Percentiles rank a stretch among this genome's conserved stretches.
phyloP scores from a whole-genome alignment of 2,329 filamentous ascomycete genomes.

The Grosmannia serpens region DNA sequence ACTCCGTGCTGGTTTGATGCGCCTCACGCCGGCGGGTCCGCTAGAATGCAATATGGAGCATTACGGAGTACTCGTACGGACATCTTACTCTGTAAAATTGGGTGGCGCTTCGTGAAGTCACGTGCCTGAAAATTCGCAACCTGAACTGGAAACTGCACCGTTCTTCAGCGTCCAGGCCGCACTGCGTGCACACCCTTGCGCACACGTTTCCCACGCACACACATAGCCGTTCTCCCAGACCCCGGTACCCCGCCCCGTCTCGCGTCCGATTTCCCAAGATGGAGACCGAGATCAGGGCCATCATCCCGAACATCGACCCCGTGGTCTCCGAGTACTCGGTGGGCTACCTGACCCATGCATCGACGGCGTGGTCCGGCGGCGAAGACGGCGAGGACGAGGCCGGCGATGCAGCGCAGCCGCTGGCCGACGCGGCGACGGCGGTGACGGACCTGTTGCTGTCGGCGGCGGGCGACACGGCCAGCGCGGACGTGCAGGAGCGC shows the following conservation, averaged over 20 bases:
- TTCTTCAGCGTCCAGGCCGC: not conserved
- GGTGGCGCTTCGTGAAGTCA: not conserved
- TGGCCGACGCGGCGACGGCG: conserved; percentile 71
- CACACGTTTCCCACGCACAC: not conserved
- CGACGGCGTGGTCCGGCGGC: conserved; percentile 64
- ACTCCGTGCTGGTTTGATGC: not conserved
- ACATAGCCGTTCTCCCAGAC: too few species aligned
- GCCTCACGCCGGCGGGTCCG: too few species aligned
- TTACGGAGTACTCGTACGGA: too few species aligned
- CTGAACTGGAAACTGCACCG: not conserved
- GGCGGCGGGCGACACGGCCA: conserved; percentile 69
- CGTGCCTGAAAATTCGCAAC: not conserved
- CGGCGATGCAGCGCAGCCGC: conserved; percentile 43
- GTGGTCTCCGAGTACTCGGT: conserved; percentile 86
- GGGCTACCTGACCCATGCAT: conserved; percentile 89
- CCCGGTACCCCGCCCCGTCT: not conserved
- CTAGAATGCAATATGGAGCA: too few species aligned
- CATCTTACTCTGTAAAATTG: not conserved
- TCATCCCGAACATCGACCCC: conserved; percentile 79
- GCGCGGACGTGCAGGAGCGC: conserved; percentile 58
- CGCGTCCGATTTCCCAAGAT: conserved; percentile 31
- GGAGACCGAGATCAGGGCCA: conserved; percentile 77
- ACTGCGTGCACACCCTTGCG: not conserved
- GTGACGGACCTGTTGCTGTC: conserved; percentile 86
- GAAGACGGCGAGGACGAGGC: conserved; percentile 34